phyloP scores from a whole-genome alignment of 306 rosid genomes.

The Cucumis hystrix region DNA sequence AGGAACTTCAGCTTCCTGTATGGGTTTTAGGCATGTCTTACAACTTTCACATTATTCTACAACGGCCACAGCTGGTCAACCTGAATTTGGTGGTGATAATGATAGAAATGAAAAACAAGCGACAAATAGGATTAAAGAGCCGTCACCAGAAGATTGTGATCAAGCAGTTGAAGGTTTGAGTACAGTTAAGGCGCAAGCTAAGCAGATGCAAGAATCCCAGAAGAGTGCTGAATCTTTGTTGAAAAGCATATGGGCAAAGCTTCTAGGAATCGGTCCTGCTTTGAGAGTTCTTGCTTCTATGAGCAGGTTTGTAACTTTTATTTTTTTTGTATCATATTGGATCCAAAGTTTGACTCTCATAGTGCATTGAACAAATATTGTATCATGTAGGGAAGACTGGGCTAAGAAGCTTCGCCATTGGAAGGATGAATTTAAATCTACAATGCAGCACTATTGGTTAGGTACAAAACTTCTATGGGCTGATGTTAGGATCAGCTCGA shows the following conservation, averaged over 20 bases:
- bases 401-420: slow-evolving; percentile 70
- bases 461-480: slow-evolving; percentile 82
- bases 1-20: slow-evolving; percentile 7
- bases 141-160: slow-evolving; percentile 94
- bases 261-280: slow-evolving; percentile 87
- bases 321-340: background rate
- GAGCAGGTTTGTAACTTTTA: slow-evolving; percentile 49
- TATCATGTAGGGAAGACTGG: slow-evolving; percentile 71
- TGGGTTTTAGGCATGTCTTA: slow-evolving; percentile 26
- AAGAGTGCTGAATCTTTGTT: slow-evolving; percentile 27
- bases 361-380: background rate
- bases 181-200: slow-evolving; percentile 77
- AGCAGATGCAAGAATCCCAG: slow-evolving; percentile 46
- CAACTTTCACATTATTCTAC: slow-evolving; percentile 30
- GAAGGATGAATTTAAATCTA: slow-evolving; percentile 61
- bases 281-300: slow-evolving; percentile 64
- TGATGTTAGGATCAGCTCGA: slow-evolving; percentile 76
- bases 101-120: slow-evolving; percentile 20
- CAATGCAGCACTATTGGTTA: slow-evolving; percentile 89
- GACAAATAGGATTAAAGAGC: slow-evolving; percentile 49
- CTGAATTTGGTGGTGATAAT: slow-evolving; percentile 19
- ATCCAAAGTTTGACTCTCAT: slow-evolving; percentile 14
- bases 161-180: slow-evolving; percentile 85
- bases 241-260: slow-evolving; percentile 41
- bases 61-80: slow-evolving; percentile 31